These are phyloP conservation scores for Monosporozyma unispora DNA, from an alignment of 805 yeast species.

Conservation along the genomic window DNA sequence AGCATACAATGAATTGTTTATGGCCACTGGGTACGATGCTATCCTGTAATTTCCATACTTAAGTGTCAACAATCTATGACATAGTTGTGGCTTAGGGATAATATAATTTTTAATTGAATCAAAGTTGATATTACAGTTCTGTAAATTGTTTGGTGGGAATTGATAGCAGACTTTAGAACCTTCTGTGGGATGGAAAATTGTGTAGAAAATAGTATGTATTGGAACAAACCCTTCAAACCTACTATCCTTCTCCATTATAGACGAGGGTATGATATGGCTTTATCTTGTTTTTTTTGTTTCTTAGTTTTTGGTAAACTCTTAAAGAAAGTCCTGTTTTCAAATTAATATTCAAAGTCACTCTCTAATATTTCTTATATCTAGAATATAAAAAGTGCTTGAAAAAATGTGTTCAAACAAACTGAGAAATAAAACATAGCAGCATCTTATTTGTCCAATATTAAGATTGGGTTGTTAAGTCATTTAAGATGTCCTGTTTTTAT, in stretches of 20 bases:
- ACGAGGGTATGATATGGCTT: not conserved
- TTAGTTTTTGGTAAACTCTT: not conserved
- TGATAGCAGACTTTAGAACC: slow-evolving; percentile 90
- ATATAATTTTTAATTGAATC: slow-evolving; percentile 82
- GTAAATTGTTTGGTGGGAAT: slow-evolving; percentile 60
- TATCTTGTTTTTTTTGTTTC: not conserved
- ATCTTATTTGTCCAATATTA: too few species aligned
- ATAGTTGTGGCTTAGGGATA: slow-evolving; percentile 87
- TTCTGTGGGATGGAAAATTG: slow-evolving; percentile 90
- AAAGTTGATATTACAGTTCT: slow-evolving; percentile 50
- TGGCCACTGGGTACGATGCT: slow-evolving; percentile 82
- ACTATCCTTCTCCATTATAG: slow-evolving; percentile 13
- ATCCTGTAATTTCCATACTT: slow-evolving; percentile 63
- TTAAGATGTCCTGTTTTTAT: too few species aligned
- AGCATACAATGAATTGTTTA: slow-evolving; percentile 65
- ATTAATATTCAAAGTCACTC: not conserved
- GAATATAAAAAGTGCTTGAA: too few species aligned
- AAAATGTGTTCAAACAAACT: too few species aligned
- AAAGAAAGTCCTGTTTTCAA: not conserved
- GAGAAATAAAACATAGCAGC: too few species aligned
- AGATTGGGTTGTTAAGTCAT: too few species aligned
- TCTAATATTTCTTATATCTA: not conserved
- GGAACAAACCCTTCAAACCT: slow-evolving; percentile 66
- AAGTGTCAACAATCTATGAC: slow-evolving; percentile 71
- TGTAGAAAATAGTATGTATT: slow-evolving; percentile 79